These are phyloP conservation scores for Fusarium nurragi DNA, from an alignment of 2,329 filamentous ascomycete genomes.

Conservation along the genomic window DNA sequence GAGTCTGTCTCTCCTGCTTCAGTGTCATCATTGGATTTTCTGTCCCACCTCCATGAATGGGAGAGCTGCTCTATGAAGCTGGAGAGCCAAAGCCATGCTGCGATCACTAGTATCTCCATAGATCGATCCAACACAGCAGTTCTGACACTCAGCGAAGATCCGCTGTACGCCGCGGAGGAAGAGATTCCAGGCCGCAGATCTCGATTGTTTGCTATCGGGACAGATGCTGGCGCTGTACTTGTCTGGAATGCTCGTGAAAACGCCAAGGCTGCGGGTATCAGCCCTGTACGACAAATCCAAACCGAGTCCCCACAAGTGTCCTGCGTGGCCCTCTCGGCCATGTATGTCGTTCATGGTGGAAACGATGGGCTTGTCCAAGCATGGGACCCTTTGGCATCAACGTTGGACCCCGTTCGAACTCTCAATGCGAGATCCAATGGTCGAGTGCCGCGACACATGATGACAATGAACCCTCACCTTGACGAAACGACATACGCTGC, in stretches of 20 bases:
- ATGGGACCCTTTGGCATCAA: slow-evolving; percentile 94
- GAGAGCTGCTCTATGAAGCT: slow-evolving; percentile 53
- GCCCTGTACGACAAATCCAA: slow-evolving; percentile 81
- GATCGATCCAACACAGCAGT: slow-evolving; percentile 80
- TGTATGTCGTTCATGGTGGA: slow-evolving; percentile 92
- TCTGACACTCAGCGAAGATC: slow-evolving; percentile 80
- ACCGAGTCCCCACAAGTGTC: slow-evolving; percentile 92
- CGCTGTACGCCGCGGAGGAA: slow-evolving; percentile 59
- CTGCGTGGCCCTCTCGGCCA: slow-evolving; percentile 80
- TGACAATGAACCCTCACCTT: slow-evolving; percentile 63
- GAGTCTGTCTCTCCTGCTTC: slow-evolving; percentile 40
- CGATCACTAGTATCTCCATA: slow-evolving; percentile 75
- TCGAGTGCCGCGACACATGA: slow-evolving; percentile 78
- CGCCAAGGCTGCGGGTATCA: slow-evolving; percentile 57
- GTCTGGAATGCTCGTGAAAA: slow-evolving; percentile 85
- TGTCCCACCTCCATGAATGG: slow-evolving; percentile 47
- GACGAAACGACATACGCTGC: slow-evolving; percentile 80
- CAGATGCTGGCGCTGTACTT: slow-evolving; percentile 77
- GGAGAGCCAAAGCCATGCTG: slow-evolving; percentile 64
- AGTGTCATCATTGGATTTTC: slow-evolving; percentile 22
- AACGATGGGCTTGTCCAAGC: slow-evolving; percentile 95
- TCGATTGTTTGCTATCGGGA: slow-evolving; percentile 83
- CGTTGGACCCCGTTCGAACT: slow-evolving; percentile 79
- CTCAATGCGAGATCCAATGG: slow-evolving; percentile 86
- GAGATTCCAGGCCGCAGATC: slow-evolving; percentile 88